These are phyloP conservation scores for Cornus kousa DNA, from an alignment of 148 eudicot genomes.

Conservation along the genomic window DNA sequence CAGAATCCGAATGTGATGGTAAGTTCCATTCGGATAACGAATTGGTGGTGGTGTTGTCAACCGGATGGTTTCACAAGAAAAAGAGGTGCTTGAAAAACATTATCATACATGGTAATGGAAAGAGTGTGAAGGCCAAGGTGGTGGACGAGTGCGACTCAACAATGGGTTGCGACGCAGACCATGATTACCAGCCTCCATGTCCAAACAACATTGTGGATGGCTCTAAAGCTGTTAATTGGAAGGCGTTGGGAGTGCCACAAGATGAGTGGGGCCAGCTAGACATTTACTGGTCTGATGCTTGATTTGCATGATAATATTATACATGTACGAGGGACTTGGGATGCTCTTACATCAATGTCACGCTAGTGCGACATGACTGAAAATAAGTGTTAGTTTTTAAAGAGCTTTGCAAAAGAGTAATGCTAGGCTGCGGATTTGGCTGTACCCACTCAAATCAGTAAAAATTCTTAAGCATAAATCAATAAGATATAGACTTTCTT, in stretches of 20 bases:
- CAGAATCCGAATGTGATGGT: too few species aligned
- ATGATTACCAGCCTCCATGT: conserved; percentile 17
- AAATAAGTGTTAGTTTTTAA: too few species aligned
- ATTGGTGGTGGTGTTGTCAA: conserved; percentile 13
- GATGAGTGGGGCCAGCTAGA: conserved; percentile 25
- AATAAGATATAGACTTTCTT: too few species aligned
- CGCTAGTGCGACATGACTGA: too few species aligned
- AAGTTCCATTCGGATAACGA: conserved; percentile 13
- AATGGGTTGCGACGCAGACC: background rate
- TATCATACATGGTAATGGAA: conserved; percentile 9
- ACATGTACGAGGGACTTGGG: too few species aligned
- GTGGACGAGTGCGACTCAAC: conserved; percentile 9
- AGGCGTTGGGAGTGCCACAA: conserved; percentile 28
- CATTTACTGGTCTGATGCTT: conserved; percentile 45
- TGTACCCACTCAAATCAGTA: too few species aligned
- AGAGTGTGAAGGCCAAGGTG: conserved; percentile 8
- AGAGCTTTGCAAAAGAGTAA: too few species aligned
- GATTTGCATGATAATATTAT: background rate
- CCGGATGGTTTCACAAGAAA: conserved; percentile 9
- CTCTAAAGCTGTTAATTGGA: conserved; percentile 41
- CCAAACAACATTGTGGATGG: conserved; percentile 38
- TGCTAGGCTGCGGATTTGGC: too few species aligned
- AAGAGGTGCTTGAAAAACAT: conserved; percentile 8
- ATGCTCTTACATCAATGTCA: too few species aligned
- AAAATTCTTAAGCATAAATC: too few species aligned